Conservation (phyloP, 441 rosid genomes). For the Dalechampia spathulata region DNA sequence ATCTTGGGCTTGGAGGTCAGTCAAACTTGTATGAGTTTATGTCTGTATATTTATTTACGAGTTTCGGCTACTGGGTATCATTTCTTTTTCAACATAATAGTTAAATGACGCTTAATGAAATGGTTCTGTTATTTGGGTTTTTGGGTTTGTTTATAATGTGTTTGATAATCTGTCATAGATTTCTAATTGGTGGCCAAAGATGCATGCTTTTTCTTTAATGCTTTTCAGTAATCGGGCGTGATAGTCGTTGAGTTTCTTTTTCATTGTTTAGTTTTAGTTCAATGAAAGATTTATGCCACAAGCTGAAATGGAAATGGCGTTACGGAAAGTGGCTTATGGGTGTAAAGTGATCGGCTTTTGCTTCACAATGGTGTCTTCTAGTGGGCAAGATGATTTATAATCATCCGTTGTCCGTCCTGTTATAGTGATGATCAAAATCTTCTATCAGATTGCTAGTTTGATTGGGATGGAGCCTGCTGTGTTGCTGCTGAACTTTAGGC, state of each 20-base stretch:
- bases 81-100: not conserved
- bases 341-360: too few relatives aligned
- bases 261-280: too few relatives aligned
- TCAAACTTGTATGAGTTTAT: not conserved
- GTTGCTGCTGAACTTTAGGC: not conserved
- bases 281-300: too few relatives aligned
- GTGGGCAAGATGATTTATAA: too few relatives aligned
- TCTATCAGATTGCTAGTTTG: not conserved
- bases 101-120: not conserved
- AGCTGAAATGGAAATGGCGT: too few relatives aligned
- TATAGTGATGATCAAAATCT: too few relatives aligned
- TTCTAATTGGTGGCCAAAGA: not conserved
- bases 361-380: too few relatives aligned
- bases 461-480: not conserved
- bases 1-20: constrained; percentile 76
- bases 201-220: not conserved
- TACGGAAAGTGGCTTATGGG: too few relatives aligned
- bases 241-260: too few relatives aligned
- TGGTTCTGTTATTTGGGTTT: not conserved
- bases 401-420: too few relatives aligned
- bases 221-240: not conserved
- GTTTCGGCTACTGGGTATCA: not conserved
- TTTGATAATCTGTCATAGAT: constrained; percentile 35
- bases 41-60: not conserved
- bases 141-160: constrained; percentile 19